A percentile compares a stretch with the other conserved stretches of the same genome.
Conservation (phyloP, 495 filamentous ascomycete genomes). For the Xylaria scruposa region DNA sequence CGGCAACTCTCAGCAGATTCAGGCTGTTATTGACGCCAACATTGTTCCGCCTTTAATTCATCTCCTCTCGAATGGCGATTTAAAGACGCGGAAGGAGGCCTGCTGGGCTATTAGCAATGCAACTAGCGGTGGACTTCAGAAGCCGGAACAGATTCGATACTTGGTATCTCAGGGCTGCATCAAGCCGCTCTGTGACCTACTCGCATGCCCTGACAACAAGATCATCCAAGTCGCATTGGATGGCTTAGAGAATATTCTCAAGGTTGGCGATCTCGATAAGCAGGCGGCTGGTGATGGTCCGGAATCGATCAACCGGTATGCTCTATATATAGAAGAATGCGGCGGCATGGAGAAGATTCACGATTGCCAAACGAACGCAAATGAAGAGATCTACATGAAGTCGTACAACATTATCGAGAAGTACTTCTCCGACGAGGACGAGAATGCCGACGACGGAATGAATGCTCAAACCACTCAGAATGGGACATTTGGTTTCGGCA, state of each 20-base stretch:
- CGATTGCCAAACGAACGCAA: constrained; percentile 99
- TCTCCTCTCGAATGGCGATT: constrained; percentile 91
- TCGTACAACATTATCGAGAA: constrained; percentile 99
- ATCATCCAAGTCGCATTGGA: constrained; percentile 99
- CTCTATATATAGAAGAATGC: constrained; percentile 97
- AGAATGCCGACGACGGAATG: constrained; percentile 72
- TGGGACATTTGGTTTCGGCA: constrained; percentile 84
- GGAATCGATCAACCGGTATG: constrained; percentile 91
- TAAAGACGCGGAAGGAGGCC: constrained; percentile 99
- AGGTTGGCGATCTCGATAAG: constrained; percentile 99
- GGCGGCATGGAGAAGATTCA: constrained; percentile 99
- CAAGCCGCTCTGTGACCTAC: constrained; percentile 94
- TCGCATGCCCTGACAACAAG: constrained; percentile 98
- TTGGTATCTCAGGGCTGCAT: constrained; percentile 93
- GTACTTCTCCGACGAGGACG: constrained; percentile 99
- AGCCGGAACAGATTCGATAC: constrained; percentile 97
- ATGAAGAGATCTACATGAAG: constrained; percentile 99
- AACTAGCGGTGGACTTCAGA: constrained; percentile 95
- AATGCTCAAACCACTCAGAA: constrained; percentile 64
- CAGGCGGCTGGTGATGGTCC: constrained; percentile 75
- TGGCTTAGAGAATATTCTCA: constrained; percentile 98
- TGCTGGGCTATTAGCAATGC: constrained; percentile 99
- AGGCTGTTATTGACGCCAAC: constrained; percentile 94
- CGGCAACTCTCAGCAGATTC: constrained; percentile 97
- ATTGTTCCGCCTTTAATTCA: constrained; percentile 97